Conservation (phyloP, 768 basidiomycete species). For the Exidia glandulosa region DNA sequence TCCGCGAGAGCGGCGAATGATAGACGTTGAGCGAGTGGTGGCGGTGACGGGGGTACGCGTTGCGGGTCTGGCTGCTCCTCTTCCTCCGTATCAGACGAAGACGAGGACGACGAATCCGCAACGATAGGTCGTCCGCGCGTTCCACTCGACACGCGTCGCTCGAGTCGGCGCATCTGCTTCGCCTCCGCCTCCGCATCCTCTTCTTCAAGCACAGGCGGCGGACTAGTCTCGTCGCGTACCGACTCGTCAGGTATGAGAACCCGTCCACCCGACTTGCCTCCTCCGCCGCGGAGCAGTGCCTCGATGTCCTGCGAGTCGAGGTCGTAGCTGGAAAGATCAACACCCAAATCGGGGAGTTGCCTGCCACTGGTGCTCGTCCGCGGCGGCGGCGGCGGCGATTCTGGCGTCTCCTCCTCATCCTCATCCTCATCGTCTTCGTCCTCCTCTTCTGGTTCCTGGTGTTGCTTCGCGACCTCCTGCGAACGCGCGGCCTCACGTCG, state of each 20-base stretch:
- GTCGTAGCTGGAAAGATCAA: no score
- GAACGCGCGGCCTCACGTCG: slow-evolving; percentile 12
- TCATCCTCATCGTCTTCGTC: not conserved
- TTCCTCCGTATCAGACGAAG: no score
- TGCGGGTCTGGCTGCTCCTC: no score
- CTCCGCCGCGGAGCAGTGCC: slow-evolving; percentile 32
- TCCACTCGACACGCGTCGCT: not conserved
- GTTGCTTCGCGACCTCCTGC: not conserved
- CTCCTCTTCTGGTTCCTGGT: not conserved
- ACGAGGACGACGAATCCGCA: not conserved
- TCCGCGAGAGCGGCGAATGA: not conserved
- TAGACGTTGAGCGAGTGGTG: no score
- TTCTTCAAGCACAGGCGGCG: not conserved
- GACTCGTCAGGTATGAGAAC: not conserved
- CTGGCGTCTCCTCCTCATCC: not conserved
- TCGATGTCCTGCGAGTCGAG: slow-evolving; percentile 23
- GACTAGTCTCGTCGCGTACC: not conserved
- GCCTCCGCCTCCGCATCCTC: not conserved
- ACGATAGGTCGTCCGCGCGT: not conserved
- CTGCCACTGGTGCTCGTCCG: not conserved
- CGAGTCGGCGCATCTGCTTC: not conserved
- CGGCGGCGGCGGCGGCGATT: not conserved
- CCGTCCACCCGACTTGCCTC: slow-evolving; percentile 10
- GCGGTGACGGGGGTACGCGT: no score
- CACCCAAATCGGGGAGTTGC: no score